Evolutionary conservation across 1,284 basidiomycete genomes (phyloP), one percentile per base, ranked within the genome.

Genomic region (Psilocybe mexicana): DNA sequence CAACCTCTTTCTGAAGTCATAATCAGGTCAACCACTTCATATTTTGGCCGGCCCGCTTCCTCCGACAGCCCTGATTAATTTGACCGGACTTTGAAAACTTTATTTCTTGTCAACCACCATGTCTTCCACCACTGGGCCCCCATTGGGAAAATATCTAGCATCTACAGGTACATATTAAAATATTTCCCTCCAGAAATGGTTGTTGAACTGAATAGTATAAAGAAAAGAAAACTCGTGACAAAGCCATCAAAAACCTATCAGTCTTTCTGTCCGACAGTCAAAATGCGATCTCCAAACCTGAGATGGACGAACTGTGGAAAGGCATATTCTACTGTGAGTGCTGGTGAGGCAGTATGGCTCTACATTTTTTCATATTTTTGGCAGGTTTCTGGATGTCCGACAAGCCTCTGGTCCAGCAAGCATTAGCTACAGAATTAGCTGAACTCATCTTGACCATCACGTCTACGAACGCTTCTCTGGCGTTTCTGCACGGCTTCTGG

Each of bases 371-470:
- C 53, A 30, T 58, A 35, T 52, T 30, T 43, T 43, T 48, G 3
- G 0, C 57, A 96, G 94, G 94, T 69, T 98, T 96, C 74, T 99
- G 96, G 96, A 98, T 98, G 95, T 98, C 94, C 2, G 96, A 99
- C 77, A 99, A 99, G 72, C 96, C 96, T 5, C 80, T 96, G 2
- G 90, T 99, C 3, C 96, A 99, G 71, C 97, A 99, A 73, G 87
- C 87, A 2, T 83, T 99, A 6, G 94, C 96, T 0, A 78, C 81
- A 7, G 93, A 96, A 67, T 76, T 99, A 25, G 88, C 96, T 8
- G 86, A 93, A 58, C 79, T 98, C 36, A 67, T 94, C 3, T 75
- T 97, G 33, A 81, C 78, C 7, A 92, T 95, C 59, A 75, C 85
- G 4, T 81, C 77, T 33, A 75, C 81, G 0, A 56, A 78, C 4